Evolutionary conservation across 1,284 basidiomycete genomes (phyloP).

Genomic region (Papiliotrema terrestris): DNA sequence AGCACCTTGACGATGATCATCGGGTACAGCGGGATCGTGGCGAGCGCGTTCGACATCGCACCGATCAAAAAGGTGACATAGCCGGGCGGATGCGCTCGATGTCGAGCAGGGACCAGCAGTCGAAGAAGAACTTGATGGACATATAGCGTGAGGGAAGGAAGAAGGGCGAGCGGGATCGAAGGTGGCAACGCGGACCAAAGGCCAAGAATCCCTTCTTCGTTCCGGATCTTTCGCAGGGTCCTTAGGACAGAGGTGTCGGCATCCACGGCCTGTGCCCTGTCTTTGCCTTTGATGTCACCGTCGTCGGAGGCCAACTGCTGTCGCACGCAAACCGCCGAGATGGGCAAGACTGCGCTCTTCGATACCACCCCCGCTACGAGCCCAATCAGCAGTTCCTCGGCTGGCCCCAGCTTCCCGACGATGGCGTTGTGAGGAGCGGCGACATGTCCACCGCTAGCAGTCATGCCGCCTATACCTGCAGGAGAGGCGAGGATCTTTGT

Average conservation of each 20-base stretch:
- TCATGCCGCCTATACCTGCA: constrained; percentile 23
- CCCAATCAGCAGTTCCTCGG: constrained; percentile 51
- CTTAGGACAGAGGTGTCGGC: constrained; percentile 7
- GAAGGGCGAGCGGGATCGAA: constrained; percentile 26
- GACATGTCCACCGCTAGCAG: neutral
- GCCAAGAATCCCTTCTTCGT: constrained; percentile 24
- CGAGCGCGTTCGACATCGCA: constrained; percentile 50
- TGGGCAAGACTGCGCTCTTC: constrained; percentile 50
- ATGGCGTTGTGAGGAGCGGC: neutral
- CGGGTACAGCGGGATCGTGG: constrained; percentile 45
- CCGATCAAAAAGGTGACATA: constrained; percentile 48
- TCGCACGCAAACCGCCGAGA: constrained; percentile 52
- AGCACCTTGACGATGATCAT: constrained; percentile 50
- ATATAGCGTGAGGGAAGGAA: constrained; percentile 47
- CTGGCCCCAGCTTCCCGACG: constrained; percentile 25
- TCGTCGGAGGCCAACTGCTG: constrained; percentile 47
- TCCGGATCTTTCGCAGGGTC: constrained; percentile 18
- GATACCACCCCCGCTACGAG: constrained; percentile 49
- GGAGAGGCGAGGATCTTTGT: constrained; percentile 7
- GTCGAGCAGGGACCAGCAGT: constrained; percentile 34
- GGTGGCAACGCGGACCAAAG: constrained; percentile 33
- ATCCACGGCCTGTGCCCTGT: neutral
- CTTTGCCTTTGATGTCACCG: neutral
- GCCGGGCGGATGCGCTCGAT: constrained; percentile 38
- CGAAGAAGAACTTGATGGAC: constrained; percentile 40